phyloP scores from a whole-genome alignment of 2,329 filamentous ascomycete genomes.

The Calonectria pseudoreteaudii region DNA sequence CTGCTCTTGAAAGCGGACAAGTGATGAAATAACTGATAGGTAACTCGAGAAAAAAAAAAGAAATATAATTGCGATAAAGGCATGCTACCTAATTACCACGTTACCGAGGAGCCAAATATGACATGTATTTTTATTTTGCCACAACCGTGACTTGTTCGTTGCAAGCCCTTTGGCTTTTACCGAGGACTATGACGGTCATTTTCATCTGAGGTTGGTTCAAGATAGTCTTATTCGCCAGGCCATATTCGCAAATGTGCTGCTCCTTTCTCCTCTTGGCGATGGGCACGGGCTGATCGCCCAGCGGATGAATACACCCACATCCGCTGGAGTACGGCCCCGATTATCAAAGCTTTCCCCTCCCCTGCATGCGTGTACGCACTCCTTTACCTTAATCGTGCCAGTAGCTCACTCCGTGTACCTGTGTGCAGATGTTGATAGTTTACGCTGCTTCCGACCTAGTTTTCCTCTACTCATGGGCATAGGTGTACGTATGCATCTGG shows the following conservation, averaged over 20 bases:
- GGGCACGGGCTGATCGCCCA: constrained; percentile 9
- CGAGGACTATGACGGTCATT: background rate
- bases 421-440: background rate
- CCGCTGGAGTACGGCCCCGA: background rate
- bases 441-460: background rate
- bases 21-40: background rate
- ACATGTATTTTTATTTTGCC: background rate
- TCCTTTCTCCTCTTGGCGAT: background rate
- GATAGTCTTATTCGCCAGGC: background rate
- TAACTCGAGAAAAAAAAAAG: background rate
- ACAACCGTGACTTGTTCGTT: background rate
- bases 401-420: background rate
- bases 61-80: background rate
- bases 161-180: background rate
- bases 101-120: background rate
- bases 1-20: background rate
- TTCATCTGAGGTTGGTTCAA: background rate
- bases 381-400: background rate
- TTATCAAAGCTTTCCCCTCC: constrained; percentile 1
- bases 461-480: background rate
- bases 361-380: constrained; percentile 4
- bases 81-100: background rate
- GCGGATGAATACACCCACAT: background rate
- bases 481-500: background rate
- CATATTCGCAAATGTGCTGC: background rate